Evolutionary conservation across 495 filamentous ascomycete species (phyloP), one percentile per base, ranked within the genome.

Genomic region (Penicillium cosmopolitanum): DNA sequence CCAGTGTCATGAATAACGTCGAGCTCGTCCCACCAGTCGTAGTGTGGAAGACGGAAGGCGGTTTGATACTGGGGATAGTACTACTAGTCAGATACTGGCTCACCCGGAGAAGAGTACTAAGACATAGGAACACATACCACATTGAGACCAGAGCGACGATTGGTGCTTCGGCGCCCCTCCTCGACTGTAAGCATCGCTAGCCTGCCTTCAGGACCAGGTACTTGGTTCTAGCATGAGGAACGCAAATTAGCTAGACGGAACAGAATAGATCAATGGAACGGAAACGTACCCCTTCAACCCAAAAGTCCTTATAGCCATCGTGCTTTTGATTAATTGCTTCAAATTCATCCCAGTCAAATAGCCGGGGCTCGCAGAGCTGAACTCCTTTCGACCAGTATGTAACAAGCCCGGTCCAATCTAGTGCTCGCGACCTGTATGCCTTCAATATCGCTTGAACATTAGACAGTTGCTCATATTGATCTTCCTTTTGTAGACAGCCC

Each of bases 331-430:
- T 57, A 35, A 57, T 36, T 10, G 33, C 12, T 12, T 38, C 31
- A 15, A 57, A 57, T 35, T 51, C 55, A 19, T 43, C 34, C 16
- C 46, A 51, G 34, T 57, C 13, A 19, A 57, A 57, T 9, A 47
- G 55, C 1, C 55, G 33, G 2, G 55, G 55, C 11, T 51, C 11
- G 19, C 46, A 57, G 6, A 57, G 5, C 36, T 51, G 46, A 5
- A 11, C 38, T 16, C 55, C 55, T 11, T 57, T 16, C 4, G 55
- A 51, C 55, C 55, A 57, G 55, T 57, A 57, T 5, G 55, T 57
- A 3, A 57, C 34, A 7, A 57, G 55, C 4, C 55, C 55, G 2
- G 34, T 21, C 55, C 55, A 57, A 1, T 57, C 46, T 10, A 51
- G 18, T 21, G 38, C 13, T 15, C 15, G 6, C 12, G 47, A n/a